Percentiles rank a stretch among this genome's conserved stretches.
Evolutionary conservation across 257 asterid genomes (phyloP).

Genomic region (Lantana camara): DNA sequence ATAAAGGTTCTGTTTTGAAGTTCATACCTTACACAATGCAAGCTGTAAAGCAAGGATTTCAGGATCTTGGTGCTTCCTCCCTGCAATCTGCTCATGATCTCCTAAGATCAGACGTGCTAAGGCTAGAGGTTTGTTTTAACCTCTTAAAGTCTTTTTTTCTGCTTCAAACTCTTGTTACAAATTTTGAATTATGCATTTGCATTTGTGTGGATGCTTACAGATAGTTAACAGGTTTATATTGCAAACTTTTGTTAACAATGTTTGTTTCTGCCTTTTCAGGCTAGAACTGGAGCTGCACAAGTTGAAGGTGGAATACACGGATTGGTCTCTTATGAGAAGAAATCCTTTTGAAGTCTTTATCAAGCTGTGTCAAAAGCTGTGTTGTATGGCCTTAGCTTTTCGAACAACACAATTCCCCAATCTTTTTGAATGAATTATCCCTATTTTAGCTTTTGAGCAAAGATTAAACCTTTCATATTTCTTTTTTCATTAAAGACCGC

Average conservation of each 20-base stretch:
- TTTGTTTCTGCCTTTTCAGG: slow-evolving; percentile 34
- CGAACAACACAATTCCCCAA: no score
- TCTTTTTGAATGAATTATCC: no score
- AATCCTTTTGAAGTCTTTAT: slow-evolving; percentile 37
- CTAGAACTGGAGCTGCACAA: slow-evolving; percentile 78
- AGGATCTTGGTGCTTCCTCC: slow-evolving; percentile 94
- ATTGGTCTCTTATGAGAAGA: slow-evolving; percentile 64
- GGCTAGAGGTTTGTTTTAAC: slow-evolving; percentile 76
- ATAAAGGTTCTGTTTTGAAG: slow-evolving; percentile 81
- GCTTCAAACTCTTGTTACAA: no score
- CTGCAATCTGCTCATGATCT: slow-evolving; percentile 83
- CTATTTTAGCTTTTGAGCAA: no score
- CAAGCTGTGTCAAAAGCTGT: no score
- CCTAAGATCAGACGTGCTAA: slow-evolving; percentile 58
- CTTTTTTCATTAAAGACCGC: no score
- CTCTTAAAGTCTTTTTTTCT: neutral
- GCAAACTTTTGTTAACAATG: neutral
- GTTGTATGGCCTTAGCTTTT: slow-evolving; percentile 12
- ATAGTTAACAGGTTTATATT: neutral
- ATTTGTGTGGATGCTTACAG: neutral
- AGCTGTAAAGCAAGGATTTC: slow-evolving; percentile 90
- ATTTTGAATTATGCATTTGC: neutral
- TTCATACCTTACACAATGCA: slow-evolving; percentile 89
- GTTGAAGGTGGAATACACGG: slow-evolving; percentile 80
- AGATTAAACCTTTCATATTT: no score